These are phyloP conservation scores for Amorphotheca resinae DNA, from an alignment of 495 filamentous ascomycete genomes.

Conservation along the genomic window DNA sequence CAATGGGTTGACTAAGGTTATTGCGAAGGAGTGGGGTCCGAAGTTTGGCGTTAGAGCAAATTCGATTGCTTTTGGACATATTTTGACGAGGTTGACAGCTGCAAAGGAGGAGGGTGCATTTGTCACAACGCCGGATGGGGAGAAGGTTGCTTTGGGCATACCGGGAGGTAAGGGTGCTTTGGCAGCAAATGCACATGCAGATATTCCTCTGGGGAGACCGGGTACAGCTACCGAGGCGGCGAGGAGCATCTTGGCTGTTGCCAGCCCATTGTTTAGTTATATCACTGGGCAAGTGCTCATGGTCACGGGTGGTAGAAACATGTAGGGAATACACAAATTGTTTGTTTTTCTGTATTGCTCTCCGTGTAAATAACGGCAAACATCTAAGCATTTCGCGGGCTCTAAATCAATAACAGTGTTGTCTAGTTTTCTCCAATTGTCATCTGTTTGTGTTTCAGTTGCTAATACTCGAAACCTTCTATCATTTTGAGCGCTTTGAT, in stretches of 20 bases:
- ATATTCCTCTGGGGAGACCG: slow-evolving; percentile 66
- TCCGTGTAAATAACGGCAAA: too few relatives aligned
- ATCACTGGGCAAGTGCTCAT: slow-evolving; percentile 74
- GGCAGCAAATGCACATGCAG: slow-evolving; percentile 33
- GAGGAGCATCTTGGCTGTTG: slow-evolving; percentile 63
- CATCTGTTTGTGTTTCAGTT: too few relatives aligned
- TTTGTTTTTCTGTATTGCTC: too few relatives aligned
- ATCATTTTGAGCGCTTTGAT: too few relatives aligned
- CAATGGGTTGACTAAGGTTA: slow-evolving; percentile 66
- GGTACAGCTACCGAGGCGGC: slow-evolving; percentile 72
- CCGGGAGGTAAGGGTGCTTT: slow-evolving; percentile 25
- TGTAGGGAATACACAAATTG: slow-evolving; percentile 46
- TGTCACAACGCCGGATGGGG: slow-evolving; percentile 60
- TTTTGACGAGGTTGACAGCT: slow-evolving; percentile 62
- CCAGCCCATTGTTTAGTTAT: slow-evolving; percentile 68
- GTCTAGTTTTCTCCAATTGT: too few relatives aligned
- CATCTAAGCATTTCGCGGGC: too few relatives aligned
- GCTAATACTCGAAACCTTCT: too few relatives aligned
- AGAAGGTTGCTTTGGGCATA: slow-evolving; percentile 68
- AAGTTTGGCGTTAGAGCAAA: slow-evolving; percentile 72
- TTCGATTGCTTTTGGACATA: slow-evolving; percentile 71
- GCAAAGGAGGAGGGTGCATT: slow-evolving; percentile 72
- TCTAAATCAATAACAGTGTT: too few relatives aligned
- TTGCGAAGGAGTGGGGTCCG: slow-evolving; percentile 89
- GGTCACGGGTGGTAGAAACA: slow-evolving; percentile 75